Base-by-base conservation (phyloP, 1,284 basidiomycete genomes). In the Cryptococcus sp. region DNA sequence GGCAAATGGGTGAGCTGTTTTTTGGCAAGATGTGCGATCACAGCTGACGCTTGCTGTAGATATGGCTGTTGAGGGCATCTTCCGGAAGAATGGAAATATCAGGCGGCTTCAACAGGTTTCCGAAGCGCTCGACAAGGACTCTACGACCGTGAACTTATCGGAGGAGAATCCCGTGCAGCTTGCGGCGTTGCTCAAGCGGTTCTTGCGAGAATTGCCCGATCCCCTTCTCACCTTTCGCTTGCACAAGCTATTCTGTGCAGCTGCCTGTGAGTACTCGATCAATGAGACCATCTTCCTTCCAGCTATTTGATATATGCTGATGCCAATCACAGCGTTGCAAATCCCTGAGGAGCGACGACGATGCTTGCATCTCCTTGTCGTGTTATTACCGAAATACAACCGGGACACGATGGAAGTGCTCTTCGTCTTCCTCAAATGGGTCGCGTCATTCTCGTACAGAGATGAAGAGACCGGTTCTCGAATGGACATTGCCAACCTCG, bases 371-470 rank as follows among this genome's bases (percentile, higher is more conserved):
- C 84, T 96, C 69, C 83, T 96, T 17, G 88, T 88, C 48, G 82
- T 95, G 57, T 82, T 99, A 3, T 82, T 99, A 68, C 96, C 95
- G 16, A 93, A 91, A 79, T 85, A 87, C 56, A 93, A 99, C 75
- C 87, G 96, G 62, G 96, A 99, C 78, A 97, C 94, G 25, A 87
- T 97, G 86, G 95, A 99, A 79, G 93, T 97, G 49, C 81, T 99
- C 47, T 98, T 97, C 73, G 93, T 97, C 19, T 99, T 99, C 81
- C 83, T 99, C 67, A 95, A 96, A 78, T 99, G 96, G 96, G 95
- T 99, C 2, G 95, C 95, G 5, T 95, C 93, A 5, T 99, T 99
- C 78, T 93, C 95, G 47, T 94, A 99, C 79, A 87, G 96, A 80
- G 95, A 99, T 74, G 94, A 95, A 72, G 93, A 95, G 77, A 98